phyloP scores from a whole-genome alignment of 1,139 yeast genomes.

The Pneumocystis canis region DNA sequence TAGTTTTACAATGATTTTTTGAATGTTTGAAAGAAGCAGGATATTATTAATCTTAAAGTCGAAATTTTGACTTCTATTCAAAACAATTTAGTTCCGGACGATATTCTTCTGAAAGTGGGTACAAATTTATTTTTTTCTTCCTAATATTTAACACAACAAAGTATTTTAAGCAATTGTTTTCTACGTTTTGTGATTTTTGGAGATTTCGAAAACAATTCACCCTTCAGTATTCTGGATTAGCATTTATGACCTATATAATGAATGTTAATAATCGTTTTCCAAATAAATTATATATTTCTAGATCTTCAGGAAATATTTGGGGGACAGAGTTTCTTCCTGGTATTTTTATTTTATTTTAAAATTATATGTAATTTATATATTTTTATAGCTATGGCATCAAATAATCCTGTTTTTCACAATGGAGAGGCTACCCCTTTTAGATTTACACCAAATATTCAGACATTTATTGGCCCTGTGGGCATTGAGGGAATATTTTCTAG shows the following conservation, averaged over 20 bases:
- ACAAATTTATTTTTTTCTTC: conserved; percentile 17
- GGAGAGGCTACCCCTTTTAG: conserved; percentile 96
- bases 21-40: conserved; percentile 54
- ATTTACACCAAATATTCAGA: conserved; percentile 87
- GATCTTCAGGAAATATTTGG: conserved; percentile 77
- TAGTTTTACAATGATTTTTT: not conserved
- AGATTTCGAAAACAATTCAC: conserved; percentile 88
- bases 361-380: conserved; percentile 19
- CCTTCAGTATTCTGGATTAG: conserved; percentile 88
- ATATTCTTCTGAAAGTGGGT: conserved; percentile 50
- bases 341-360: conserved; percentile 29
- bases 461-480: conserved; percentile 82
- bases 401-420: conserved; percentile 73
- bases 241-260: conserved; percentile 88
- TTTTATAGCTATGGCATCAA: conserved; percentile 24
- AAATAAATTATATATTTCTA: conserved; percentile 73
- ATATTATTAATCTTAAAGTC: conserved; percentile 70
- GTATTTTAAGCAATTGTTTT: conserved; percentile 46
- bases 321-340: conserved; percentile 93
- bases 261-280: conserved; percentile 89
- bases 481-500: conserved; percentile 85
- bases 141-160: conserved; percentile 1
- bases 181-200: conserved; percentile 90
- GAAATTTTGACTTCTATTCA: conserved; percentile 86
- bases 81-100: conserved; percentile 70